A percentile compares a stretch with the other conserved stretches of the same genome.
Conservation (phyloP, 441 rosid genomes). For the Dalechampia spathulata region DNA sequence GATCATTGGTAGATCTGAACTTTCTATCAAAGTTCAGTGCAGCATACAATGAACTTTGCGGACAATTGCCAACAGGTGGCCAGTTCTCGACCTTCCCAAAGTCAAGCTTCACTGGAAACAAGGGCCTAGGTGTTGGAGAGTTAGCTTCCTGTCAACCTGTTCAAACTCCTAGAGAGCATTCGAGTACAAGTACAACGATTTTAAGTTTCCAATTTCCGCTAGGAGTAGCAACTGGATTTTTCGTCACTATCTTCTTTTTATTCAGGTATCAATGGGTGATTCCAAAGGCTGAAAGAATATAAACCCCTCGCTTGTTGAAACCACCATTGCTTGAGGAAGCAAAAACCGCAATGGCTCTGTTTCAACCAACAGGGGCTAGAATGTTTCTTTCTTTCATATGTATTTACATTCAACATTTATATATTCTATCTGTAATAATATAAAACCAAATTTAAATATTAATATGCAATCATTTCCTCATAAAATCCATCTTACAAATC, state of each 20-base stretch:
- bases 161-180: not conserved
- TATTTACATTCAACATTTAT: too few species aligned
- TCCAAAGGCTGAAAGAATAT: not conserved
- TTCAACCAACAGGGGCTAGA: too few species aligned
- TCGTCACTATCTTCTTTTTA: not conserved
- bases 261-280: not conserved
- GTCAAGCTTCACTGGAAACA: conserved; percentile 62
- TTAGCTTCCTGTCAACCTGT: not conserved
- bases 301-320: too few species aligned
- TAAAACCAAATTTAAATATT: too few species aligned
- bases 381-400: too few species aligned
- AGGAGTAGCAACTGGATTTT: conserved; percentile 5
- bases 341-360: too few species aligned
- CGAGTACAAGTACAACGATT: not conserved
- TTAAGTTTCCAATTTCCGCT: not conserved
- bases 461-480: too few species aligned
- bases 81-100: conserved; percentile 61
- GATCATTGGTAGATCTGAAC: conserved; percentile 34
- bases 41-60: conserved; percentile 42
- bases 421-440: too few species aligned
- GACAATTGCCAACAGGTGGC: conserved; percentile 46
- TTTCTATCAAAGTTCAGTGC: conserved; percentile 60
- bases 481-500: too few species aligned
- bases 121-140: conserved; percentile 35
- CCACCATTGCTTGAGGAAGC: too few species aligned